Conservation (phyloP, 768 basidiomycete genomes). For the Tricholoma hemisulphureum region DNA sequence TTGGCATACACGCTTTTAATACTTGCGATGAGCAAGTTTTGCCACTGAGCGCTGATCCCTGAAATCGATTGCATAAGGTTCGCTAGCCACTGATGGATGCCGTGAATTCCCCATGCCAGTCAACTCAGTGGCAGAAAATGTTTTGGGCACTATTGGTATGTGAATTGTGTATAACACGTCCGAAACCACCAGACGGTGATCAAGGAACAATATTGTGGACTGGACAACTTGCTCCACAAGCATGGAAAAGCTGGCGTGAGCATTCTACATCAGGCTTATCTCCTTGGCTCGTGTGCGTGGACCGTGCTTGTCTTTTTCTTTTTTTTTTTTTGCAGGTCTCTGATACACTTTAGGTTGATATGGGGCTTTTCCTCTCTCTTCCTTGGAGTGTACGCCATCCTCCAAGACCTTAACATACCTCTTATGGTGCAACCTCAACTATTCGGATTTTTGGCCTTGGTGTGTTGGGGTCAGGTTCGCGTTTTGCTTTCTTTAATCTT, state of each 20-base stretch:
- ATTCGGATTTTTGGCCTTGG: constrained; percentile 56
- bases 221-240: constrained; percentile 65
- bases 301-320: background rate
- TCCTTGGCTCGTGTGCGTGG: constrained; percentile 57
- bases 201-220: constrained; percentile 68
- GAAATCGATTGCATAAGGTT: background rate
- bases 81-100: background rate
- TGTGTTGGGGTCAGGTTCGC: constrained; percentile 68
- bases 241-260: constrained; percentile 67
- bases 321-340: background rate
- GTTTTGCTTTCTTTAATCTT: background rate
- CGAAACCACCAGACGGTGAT: background rate
- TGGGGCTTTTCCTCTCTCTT: constrained; percentile 63
- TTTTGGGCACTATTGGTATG: constrained; percentile 64
- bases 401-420: constrained; percentile 68
- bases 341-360: constrained; percentile 38
- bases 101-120: constrained; percentile 34
- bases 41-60: background rate
- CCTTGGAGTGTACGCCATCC: constrained; percentile 66
- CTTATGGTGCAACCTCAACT: constrained; percentile 67
- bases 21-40: too few species aligned
- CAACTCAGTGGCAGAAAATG: constrained; percentile 61
- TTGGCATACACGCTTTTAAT: too few species aligned
- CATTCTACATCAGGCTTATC: constrained; percentile 73
- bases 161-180: background rate